Conservation (phyloP, 306 rosid species). For the Alnus rubra region DNA sequence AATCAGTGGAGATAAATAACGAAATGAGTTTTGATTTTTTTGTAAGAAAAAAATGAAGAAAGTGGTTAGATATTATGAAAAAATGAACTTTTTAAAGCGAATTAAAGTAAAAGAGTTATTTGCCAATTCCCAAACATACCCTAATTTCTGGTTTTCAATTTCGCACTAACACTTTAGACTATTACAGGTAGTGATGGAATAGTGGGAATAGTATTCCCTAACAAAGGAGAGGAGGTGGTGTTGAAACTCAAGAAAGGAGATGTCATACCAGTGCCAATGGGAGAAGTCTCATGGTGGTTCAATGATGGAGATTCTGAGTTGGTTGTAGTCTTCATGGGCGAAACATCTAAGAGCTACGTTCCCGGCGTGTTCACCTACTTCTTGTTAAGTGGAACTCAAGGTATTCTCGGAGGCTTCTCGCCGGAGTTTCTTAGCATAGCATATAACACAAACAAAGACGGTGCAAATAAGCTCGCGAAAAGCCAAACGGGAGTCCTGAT, state of each 20-base stretch:
- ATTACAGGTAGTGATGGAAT: too few species aligned
- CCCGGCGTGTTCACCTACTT: conserved; percentile 55
- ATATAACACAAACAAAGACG: conserved; percentile 31
- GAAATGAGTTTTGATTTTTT: too few species aligned
- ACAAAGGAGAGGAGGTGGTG: conserved; percentile 40
- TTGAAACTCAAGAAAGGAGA: conserved; percentile 56
- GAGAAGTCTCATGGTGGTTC: conserved; percentile 76
- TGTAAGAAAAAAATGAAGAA: too few species aligned
- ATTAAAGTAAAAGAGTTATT: too few species aligned
- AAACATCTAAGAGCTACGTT: conserved; percentile 39
- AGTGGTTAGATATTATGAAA: too few species aligned
- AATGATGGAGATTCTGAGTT: conserved; percentile 53
- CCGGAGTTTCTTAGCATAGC: conserved; percentile 35
- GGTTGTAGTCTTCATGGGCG: conserved; percentile 43
- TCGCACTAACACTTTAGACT: too few species aligned
- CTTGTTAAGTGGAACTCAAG: conserved; percentile 43
- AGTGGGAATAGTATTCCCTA: conserved; percentile 42
- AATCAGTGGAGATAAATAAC: too few species aligned
- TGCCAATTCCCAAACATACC: too few species aligned
- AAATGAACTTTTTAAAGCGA: too few species aligned
- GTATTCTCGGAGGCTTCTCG: conserved; percentile 48
- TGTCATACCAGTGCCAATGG: conserved; percentile 50
- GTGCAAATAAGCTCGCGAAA: conserved; percentile 36
- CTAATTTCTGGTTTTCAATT: too few species aligned
- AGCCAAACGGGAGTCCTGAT: conserved; percentile 47